Percentiles rank a stretch among this genome's conserved stretches.
phyloP scores from a whole-genome alignment of 2,329 filamentous ascomycete genomes.

The Stemphylium lycopersici region DNA sequence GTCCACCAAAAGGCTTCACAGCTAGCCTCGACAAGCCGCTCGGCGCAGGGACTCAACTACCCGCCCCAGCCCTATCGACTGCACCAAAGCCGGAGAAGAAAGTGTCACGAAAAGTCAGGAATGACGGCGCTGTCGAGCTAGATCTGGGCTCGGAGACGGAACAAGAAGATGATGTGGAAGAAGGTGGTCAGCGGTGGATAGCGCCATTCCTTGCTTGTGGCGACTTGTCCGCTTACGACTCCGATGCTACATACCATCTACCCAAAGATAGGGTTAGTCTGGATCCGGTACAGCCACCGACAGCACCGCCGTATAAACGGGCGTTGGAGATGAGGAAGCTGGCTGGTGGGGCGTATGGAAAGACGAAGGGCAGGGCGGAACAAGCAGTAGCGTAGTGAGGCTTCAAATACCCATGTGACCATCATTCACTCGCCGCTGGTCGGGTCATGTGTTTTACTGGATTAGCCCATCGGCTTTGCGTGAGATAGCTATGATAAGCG shows the following conservation, averaged over 20 bases:
- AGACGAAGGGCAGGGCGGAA: constrained; percentile 59
- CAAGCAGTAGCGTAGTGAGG: neutral
- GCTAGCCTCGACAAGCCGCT: constrained; percentile 78
- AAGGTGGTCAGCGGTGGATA: constrained; percentile 73
- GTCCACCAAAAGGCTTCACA: constrained; percentile 75
- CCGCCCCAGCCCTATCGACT: constrained; percentile 40
- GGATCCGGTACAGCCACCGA: constrained; percentile 93
- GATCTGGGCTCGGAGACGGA: constrained; percentile 53
- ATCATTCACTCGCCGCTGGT: neutral
- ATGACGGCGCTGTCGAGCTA: constrained; percentile 57
- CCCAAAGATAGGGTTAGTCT: constrained; percentile 85
- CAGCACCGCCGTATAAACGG: constrained; percentile 91
- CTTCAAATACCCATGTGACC: neutral
- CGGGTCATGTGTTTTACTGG: neutral
- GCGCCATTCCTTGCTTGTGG: constrained; percentile 97
- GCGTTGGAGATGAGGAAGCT: constrained; percentile 83
- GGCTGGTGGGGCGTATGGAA: constrained; percentile 77
- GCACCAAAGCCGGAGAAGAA: constrained; percentile 20
- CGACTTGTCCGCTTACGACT: constrained; percentile 92
- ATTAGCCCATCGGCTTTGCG: neutral
- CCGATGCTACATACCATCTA: constrained; percentile 90
- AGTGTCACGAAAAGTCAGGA: constrained; percentile 41
- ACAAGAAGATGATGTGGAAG: constrained; percentile 47
- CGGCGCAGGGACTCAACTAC: constrained; percentile 65
- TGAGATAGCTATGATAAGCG: too few relatives aligned